Evolutionary conservation across 179 eudicot genomes (phyloP).

Genomic region (Silene vulgaris): DNA sequence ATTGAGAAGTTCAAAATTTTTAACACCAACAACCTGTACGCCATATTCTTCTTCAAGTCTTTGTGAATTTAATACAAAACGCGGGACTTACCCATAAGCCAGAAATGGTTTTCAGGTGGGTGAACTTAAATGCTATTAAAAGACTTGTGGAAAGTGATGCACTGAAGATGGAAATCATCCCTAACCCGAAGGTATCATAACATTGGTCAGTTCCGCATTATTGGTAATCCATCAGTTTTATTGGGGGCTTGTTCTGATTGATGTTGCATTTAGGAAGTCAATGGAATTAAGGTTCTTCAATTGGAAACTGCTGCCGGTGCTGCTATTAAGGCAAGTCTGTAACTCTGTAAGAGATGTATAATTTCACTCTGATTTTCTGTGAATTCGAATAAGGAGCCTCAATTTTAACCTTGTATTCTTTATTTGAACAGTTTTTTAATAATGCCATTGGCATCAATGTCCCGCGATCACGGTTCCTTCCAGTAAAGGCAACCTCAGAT

Average conservation of each 20-base stretch:
- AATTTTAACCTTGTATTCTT: conserved; percentile 10
- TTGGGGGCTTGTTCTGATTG: conserved; percentile 15
- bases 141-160: conserved; percentile 86
- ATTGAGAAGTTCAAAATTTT: conserved; percentile 99
- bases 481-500: conserved; percentile 93
- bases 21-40: conserved; percentile 98
- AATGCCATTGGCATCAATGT: conserved; percentile 87
- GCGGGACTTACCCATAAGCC: neutral
- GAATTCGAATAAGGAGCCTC: neutral
- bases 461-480: conserved; percentile 97
- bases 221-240: neutral
- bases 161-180: conserved; percentile 97
- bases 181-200: conserved; percentile 83
- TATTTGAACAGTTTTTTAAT: conserved; percentile 58
- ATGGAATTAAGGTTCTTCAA: conserved; percentile 94
- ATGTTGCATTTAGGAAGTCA: conserved; percentile 69
- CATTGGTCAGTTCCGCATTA: conserved; percentile 4
- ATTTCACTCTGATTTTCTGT: neutral
- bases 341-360: conserved; percentile 33
- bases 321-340: conserved; percentile 80
- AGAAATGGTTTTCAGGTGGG: conserved; percentile 60
- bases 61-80: neutral
- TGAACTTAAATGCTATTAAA: conserved; percentile 76
- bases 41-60: conserved; percentile 7
- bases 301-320: conserved; percentile 99